These are phyloP conservation scores for Geopyxis carbonaria DNA, from an alignment of 495 filamentous ascomycete species.

Conservation along the genomic window DNA sequence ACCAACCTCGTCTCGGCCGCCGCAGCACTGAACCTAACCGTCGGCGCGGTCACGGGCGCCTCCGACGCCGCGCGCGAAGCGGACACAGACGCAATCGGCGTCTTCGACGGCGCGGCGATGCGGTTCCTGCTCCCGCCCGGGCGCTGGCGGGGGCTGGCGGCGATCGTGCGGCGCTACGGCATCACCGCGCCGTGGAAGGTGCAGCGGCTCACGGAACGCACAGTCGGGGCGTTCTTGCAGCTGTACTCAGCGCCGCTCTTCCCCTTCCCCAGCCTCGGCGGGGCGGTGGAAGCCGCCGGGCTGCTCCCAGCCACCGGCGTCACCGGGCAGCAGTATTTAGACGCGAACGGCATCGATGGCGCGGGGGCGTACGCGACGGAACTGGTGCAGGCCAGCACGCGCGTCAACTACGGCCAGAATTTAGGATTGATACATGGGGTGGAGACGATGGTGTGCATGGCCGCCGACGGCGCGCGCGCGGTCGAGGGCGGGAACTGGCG, in stretches of 20 bases:
- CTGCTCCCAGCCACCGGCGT: slow-evolving; percentile 45
- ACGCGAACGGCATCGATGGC: slow-evolving; percentile 51
- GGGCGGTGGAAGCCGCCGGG: slow-evolving; percentile 45
- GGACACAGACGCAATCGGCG: slow-evolving; percentile 28
- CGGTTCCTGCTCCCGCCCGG: slow-evolving; percentile 41
- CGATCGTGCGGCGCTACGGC: slow-evolving; percentile 76
- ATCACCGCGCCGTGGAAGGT: slow-evolving; percentile 51
- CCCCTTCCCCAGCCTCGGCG: slow-evolving; percentile 60
- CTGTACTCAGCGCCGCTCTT: slow-evolving; percentile 72
- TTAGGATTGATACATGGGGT: slow-evolving; percentile 69
- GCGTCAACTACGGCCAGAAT: slow-evolving; percentile 94
- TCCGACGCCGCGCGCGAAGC: slow-evolving; percentile 9
- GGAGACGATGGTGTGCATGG: slow-evolving; percentile 87
- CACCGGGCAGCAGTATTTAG: slow-evolving; percentile 56
- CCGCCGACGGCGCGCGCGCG: slow-evolving; percentile 63
- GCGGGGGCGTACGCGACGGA: slow-evolving; percentile 52
- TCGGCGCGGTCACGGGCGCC: slow-evolving; percentile 25
- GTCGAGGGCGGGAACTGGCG: slow-evolving; percentile 85
- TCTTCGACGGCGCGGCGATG: slow-evolving; percentile 65
- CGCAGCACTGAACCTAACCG: slow-evolving; percentile 49
- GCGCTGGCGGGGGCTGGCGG: slow-evolving; percentile 63
- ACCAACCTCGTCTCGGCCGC: slow-evolving; percentile 60
- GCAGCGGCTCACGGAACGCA: slow-evolving; percentile 51
- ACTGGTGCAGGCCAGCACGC: slow-evolving; percentile 77
- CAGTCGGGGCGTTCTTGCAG: slow-evolving; percentile 54